Percentiles rank a stretch among this genome's conserved stretches.
Conservation (phyloP, 106 monocot species). For the Dendrobium huoshanense region DNA sequence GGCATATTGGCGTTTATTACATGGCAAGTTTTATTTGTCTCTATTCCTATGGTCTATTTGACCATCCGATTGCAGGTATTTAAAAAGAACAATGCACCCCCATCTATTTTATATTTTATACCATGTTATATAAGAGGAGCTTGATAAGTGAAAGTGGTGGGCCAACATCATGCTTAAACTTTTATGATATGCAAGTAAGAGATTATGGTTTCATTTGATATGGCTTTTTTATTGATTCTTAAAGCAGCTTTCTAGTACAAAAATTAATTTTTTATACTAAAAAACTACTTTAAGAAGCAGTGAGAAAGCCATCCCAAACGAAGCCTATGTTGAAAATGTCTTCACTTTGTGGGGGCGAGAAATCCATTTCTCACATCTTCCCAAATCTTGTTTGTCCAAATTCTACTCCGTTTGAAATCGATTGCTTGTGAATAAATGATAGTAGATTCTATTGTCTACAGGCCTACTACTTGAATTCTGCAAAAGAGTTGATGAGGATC, state of each 20-base stretch:
- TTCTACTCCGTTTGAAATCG: neutral
- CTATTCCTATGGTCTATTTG: constrained; percentile 61
- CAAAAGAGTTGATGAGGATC: constrained; percentile 92
- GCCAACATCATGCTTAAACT: no score
- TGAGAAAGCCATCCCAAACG: no score
- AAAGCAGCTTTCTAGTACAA: no score
- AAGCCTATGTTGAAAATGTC: neutral
- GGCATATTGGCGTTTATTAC: constrained; percentile 74
- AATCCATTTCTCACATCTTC: neutral
- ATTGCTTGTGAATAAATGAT: neutral
- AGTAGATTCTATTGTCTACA: constrained; percentile 8
- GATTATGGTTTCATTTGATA: neutral
- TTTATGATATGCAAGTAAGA: neutral
- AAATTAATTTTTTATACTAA: no score
- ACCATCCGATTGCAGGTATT: constrained; percentile 70
- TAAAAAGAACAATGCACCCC: no score
- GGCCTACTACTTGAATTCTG: constrained; percentile 82
- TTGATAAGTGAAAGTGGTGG: no score
- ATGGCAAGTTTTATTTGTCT: constrained; percentile 83
- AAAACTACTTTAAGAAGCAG: no score
- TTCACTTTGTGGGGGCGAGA: neutral
- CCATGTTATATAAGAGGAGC: no score
- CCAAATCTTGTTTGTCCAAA: neutral
- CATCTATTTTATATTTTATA: no score
- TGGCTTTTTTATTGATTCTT: no score